phyloP scores from a whole-genome alignment of 768 basidiomycete genomes.

The Cyclocybe cylindracea region DNA sequence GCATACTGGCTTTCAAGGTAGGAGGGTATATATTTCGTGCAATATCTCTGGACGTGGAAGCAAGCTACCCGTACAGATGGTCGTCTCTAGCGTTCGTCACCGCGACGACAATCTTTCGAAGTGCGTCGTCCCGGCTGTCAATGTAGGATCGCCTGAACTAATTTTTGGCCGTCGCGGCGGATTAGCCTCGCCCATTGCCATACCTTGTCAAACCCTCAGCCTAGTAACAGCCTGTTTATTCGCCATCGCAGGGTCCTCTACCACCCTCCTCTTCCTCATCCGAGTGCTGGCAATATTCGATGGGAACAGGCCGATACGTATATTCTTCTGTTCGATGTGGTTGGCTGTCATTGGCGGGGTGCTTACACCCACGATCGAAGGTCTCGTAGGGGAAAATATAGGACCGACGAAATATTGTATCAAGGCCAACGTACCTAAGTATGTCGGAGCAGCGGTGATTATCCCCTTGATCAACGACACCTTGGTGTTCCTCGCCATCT shows the following conservation, averaged over 20 bases:
- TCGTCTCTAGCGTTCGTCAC: slow-evolving; percentile 4
- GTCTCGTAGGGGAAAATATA: slow-evolving; percentile 12
- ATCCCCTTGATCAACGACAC: slow-evolving; percentile 27
- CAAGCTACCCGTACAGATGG: slow-evolving; percentile 9
- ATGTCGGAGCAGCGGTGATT: slow-evolving; percentile 17
- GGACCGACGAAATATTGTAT: slow-evolving; percentile 24
- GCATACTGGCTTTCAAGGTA: slow-evolving; percentile 22
- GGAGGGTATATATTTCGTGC: too few species aligned
- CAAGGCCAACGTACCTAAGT: slow-evolving; percentile 11
- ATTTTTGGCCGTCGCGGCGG: too few species aligned
- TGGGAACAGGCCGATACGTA: slow-evolving; percentile 12
- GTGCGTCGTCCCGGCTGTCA: background rate
- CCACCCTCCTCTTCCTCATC: slow-evolving; percentile 26
- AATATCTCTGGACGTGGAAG: too few species aligned
- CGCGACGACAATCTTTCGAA: slow-evolving; percentile 4
- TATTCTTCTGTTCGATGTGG: slow-evolving; percentile 28
- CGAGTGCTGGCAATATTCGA: slow-evolving; percentile 23
- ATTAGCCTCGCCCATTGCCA: slow-evolving; percentile 15
- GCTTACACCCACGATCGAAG: slow-evolving; percentile 22
- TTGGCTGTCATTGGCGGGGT: slow-evolving; percentile 23
- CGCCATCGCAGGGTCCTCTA: slow-evolving; percentile 13
- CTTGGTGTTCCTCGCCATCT: slow-evolving; percentile 30
- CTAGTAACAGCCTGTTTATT: slow-evolving; percentile 11
- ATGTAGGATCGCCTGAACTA: background rate
- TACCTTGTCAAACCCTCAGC: slow-evolving; percentile 7